Percentiles rank a stretch among this genome's conserved stretches.
These are phyloP conservation scores for Fusarium metavorans DNA, from an alignment of 2,329 filamentous ascomycete species.

Conservation along the genomic window DNA sequence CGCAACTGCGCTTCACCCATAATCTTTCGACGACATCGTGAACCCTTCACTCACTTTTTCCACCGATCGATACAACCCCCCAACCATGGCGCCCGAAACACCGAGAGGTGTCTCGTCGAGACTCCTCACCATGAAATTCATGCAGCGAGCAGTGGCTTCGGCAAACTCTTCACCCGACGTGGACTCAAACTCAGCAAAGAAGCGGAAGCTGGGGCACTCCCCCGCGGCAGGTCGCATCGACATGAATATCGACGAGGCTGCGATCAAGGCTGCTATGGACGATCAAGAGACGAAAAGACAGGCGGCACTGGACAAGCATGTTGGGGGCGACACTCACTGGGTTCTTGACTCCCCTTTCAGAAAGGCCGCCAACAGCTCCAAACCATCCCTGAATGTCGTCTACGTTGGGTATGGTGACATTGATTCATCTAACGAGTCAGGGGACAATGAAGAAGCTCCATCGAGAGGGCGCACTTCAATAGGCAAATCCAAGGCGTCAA, in stretches of 20 bases:
- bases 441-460: conserved; percentile 50
- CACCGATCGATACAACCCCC: neutral
- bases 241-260: conserved; percentile 65
- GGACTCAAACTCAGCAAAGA: conserved; percentile 70
- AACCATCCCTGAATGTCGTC: conserved; percentile 66
- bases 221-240: conserved; percentile 53
- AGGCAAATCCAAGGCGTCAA: conserved; percentile 44
- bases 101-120: conserved; percentile 83
- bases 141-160: conserved; percentile 85
- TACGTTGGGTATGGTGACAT: conserved; percentile 67
- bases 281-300: conserved; percentile 76
- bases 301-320: conserved; percentile 70
- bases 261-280: conserved; percentile 72
- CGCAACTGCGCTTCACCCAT: neutral
- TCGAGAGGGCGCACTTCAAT: conserved; percentile 53
- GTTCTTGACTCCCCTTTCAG: conserved; percentile 67
- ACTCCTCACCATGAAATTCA: conserved; percentile 96
- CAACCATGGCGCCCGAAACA: conserved; percentile 62
- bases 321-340: conserved; percentile 80
- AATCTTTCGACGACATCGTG: neutral
- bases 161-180: conserved; percentile 60
- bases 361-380: conserved; percentile 45
- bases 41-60: neutral
- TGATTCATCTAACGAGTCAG: conserved; percentile 55
- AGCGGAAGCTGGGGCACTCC: conserved; percentile 64